Evolutionary conservation across 2,329 filamentous ascomycete species (phyloP), one percentile per base, ranked within the genome.

Genomic region (Diaporthe nobilis): DNA sequence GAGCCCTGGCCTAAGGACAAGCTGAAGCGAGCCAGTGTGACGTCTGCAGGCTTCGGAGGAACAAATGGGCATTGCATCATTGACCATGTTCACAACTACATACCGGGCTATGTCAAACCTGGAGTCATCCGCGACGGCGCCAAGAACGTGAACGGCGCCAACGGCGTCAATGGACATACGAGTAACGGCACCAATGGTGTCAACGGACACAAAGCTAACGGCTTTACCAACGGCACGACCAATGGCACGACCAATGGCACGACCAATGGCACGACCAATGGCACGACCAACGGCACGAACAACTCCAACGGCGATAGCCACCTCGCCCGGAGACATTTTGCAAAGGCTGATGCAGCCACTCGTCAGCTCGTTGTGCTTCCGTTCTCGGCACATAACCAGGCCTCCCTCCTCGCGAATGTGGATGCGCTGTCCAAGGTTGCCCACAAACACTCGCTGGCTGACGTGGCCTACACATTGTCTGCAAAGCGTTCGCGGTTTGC

Each of bases 1-100:
- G 9, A 9, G 8, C 15, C 17, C 4, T 68, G 44, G 44, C 63
- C 63, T 0, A 4, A 68, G 6, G 77, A 75, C 20, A 72, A 77
- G 9, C 47, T 76, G 3, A 78, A 81, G 28, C 61, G 80, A 37
- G 80, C 80, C 2, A 81, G 79, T 7, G 74, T 85, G 5, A 85
- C 83, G 53, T 80, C 78, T 1, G 85, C 84, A 70, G 84, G 84
- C 0, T 78, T 85, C 4, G 84, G 83, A 0, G 84, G 84, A 2
- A 73, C 83, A 1, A 85, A 63, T 15, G 63, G 13, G 9, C 63
- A 68, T 22, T n/a, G 9, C 10, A 25, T 68, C 10, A 49, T 68
- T 17, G 63, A 68, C 7, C 55, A 58, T n/a, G 55, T 58, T 1
- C 8, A 58, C 28, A 22, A 12, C 31, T 37, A 10, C 6, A 7